Evolutionary conservation across 2,329 filamentous ascomycete genomes (phyloP), one percentile per base, ranked within the genome.

Genomic region (Nectriaceae sp.): DNA sequence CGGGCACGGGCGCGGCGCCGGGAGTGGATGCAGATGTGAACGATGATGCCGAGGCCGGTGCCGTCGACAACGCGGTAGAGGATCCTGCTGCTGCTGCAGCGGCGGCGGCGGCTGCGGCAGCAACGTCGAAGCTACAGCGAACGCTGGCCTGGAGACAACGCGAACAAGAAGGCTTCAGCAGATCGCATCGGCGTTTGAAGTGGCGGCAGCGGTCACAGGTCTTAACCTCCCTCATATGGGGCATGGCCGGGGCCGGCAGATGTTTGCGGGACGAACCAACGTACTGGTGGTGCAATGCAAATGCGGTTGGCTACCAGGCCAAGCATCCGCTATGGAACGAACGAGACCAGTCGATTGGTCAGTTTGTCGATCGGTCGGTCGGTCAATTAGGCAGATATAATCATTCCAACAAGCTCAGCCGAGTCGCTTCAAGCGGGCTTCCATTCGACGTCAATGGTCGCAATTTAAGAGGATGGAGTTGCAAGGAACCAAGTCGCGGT

Each of bases 181-280:
- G 62, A 43, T 70, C 67, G 54, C 67, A 70, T 39, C 66, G 61
- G 37, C 67, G 63, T 52, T 69, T 69, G 53, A 67, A 68, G 41
- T 67, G 65, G 42, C 67, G 66, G 48, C 67, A 70, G 42, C 67
- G 65, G 45, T 66, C 63, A 55, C 67, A 70, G 26, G 67, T 68
- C 59, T 64, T 69, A 48, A 70, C 62, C 53, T 69, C 65, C 40
- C 66, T 65, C 58, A 63, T 62, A 47, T 61, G 65, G 29, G 63
- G 62, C 64, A 65, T 66, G 43, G 21, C 45, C 40, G 44, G 44
- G 36, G 33, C 11, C 13, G 11, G 5, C 13, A 24, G 13, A 11
- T 21, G n/a, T 5, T 10, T 3, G 35, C 21, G 8, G 19, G 43
- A 21, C 8, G 21, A 15, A 21, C 33, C 43, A 36, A 46, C 11